Percentiles rank a stretch among this genome's conserved stretches.
Evolutionary conservation across 768 basidiomycete genomes (phyloP).

Genomic region (Xerocomellus intermedius): DNA sequence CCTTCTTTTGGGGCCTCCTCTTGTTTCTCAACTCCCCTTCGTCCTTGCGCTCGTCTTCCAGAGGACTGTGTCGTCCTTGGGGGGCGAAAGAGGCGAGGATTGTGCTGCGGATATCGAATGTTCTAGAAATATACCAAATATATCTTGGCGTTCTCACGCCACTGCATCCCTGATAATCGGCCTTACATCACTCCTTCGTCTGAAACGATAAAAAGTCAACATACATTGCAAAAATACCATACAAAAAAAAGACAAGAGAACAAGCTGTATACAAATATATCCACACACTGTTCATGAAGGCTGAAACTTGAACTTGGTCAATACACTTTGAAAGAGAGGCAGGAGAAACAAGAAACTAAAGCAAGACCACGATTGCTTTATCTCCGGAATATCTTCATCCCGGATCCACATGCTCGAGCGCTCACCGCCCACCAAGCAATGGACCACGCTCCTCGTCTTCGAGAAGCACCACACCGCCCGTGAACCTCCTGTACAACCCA

Average conservation of each 20-base stretch:
- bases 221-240: slow-evolving; percentile 1
- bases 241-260: slow-evolving; percentile 2
- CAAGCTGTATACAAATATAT: slow-evolving; percentile 1
- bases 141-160: slow-evolving; percentile 16
- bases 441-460: slow-evolving; percentile 88
- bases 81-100: background rate
- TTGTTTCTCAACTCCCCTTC: background rate
- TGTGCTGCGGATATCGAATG: slow-evolving; percentile 17
- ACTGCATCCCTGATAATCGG: slow-evolving; percentile 1
- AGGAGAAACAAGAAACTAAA: background rate
- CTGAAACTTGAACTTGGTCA: background rate
- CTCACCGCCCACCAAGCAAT: slow-evolving; percentile 49
- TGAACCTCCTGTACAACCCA: slow-evolving; percentile 48
- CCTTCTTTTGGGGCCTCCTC: background rate
- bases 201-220: background rate
- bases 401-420: background rate
- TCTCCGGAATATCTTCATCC: background rate
- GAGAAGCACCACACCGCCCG: slow-evolving; percentile 55
- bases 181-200: background rate
- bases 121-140: slow-evolving; percentile 28
- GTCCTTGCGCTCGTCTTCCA: background rate
- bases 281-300: background rate
- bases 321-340: background rate
- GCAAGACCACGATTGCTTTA: background rate
- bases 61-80: background rate